phyloP scores from a whole-genome alignment of 345 rosid genomes.

The Aethionema arabicum region DNA sequence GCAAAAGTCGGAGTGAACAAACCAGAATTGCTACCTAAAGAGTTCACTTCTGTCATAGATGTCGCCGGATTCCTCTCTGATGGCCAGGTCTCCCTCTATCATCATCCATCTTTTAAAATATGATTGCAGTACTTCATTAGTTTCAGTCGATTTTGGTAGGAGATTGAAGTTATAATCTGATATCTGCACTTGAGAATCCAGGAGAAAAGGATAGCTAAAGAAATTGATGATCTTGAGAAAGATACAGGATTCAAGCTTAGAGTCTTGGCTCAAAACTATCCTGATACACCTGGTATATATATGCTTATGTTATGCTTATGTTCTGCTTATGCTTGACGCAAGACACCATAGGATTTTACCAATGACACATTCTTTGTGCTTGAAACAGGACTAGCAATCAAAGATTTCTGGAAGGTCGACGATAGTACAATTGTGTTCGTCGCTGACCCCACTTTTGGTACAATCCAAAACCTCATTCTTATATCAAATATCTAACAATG shows the following conservation, averaged over 20 bases:
- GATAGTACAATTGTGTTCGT: conserved; percentile 85
- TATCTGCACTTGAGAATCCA: conserved; percentile 31
- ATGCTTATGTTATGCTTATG: too few relatives aligned
- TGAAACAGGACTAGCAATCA: conserved; percentile 71
- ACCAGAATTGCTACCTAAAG: conserved; percentile 86
- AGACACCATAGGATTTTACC: background rate
- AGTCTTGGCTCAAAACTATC: conserved; percentile 91
- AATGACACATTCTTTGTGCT: conserved; percentile 6
- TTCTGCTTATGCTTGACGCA: background rate
- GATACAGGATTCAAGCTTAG: conserved; percentile 85
- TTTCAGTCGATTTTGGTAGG: background rate
- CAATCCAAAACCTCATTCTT: conserved; percentile 8
- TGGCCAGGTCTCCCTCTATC: conserved; percentile 62
- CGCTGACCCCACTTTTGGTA: conserved; percentile 91
- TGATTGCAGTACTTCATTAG: too few relatives aligned
- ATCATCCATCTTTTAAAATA: too few relatives aligned
- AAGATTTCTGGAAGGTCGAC: conserved; percentile 87
- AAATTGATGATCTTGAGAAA: conserved; percentile 69
- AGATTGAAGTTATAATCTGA: background rate
- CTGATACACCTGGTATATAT: conserved; percentile 75
- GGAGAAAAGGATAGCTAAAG: conserved; percentile 76
- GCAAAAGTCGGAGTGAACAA: conserved; percentile 89
- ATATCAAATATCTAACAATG: conserved; percentile 30
- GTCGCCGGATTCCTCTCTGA: conserved; percentile 89
- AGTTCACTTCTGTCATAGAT: conserved; percentile 80